Evolutionary conservation across 2,329 filamentous ascomycete genomes (phyloP).

Genomic region (Aspergillus felis): DNA sequence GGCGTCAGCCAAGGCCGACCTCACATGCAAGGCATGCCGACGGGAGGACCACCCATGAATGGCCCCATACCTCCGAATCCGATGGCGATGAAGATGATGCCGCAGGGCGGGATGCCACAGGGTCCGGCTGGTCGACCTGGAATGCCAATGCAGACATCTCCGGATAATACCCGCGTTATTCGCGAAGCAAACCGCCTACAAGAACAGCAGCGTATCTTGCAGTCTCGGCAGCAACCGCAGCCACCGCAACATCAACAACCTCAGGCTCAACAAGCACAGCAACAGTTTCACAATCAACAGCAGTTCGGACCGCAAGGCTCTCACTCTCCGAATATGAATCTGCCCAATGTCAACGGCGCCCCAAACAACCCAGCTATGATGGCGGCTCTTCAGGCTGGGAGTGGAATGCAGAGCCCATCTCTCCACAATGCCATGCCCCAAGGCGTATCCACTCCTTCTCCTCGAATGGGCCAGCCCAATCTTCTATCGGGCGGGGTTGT

Average conservation of each 20-base stretch:
- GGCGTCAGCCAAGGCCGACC: slow-evolving; percentile 36
- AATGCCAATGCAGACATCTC: slow-evolving; percentile 53
- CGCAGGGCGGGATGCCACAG: slow-evolving; percentile 57
- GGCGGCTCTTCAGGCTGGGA: slow-evolving; percentile 41
- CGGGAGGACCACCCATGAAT: slow-evolving; percentile 42
- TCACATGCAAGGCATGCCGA: slow-evolving; percentile 41
- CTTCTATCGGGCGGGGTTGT: slow-evolving; percentile 52
- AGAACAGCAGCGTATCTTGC: slow-evolving; percentile 58
- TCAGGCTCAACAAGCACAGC: slow-evolving; percentile 29
- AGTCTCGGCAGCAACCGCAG: slow-evolving; percentile 43
- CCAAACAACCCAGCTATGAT: slow-evolving; percentile 44
- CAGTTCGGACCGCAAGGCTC: slow-evolving; percentile 39
- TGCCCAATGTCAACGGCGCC: slow-evolving; percentile 37
- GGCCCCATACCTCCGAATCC: slow-evolving; percentile 50
- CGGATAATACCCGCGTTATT: slow-evolving; percentile 46
- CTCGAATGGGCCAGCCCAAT: slow-evolving; percentile 47
- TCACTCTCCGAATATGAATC: slow-evolving; percentile 45
- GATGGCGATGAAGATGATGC: slow-evolving; percentile 55
- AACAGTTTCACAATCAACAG: slow-evolving; percentile 38
- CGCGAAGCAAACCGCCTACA: slow-evolving; percentile 47
- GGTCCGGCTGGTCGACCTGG: slow-evolving; percentile 34
- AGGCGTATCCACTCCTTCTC: slow-evolving; percentile 43
- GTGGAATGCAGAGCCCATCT: slow-evolving; percentile 43
- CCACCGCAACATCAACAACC: slow-evolving; percentile 24
- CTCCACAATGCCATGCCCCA: slow-evolving; percentile 37